Conservation (phyloP, 345 rosid species). For the Melastoma malabathricum region DNA sequence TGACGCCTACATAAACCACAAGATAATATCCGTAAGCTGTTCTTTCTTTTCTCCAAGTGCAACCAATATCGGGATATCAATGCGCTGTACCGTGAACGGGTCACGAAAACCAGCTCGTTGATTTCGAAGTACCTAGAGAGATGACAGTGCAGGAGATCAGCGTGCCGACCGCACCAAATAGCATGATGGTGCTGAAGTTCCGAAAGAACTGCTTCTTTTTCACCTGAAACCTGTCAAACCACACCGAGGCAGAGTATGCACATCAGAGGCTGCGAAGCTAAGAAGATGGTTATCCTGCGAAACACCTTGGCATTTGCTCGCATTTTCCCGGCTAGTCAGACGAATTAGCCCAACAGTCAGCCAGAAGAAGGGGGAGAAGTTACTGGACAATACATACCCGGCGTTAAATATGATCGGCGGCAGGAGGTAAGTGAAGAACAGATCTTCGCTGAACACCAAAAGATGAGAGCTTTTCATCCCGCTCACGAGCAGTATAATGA, state of each 20-base stretch:
- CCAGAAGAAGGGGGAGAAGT: too few species aligned
- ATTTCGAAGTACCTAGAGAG: constrained; percentile 43
- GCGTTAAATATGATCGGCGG: constrained; percentile 98
- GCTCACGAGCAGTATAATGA: constrained; percentile 58
- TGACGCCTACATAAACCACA: constrained; percentile 46
- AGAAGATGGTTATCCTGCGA: too few species aligned
- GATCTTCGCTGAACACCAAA: constrained; percentile 95
- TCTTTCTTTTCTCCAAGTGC: too few species aligned
- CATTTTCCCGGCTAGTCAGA: too few species aligned
- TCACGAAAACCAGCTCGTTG: too few species aligned
- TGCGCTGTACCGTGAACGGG: too few species aligned
- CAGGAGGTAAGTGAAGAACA: constrained; percentile 93
- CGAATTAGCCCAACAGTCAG: too few species aligned
- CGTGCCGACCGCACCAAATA: constrained; percentile 92
- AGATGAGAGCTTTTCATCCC: constrained; percentile 89
- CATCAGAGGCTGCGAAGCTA: too few species aligned
- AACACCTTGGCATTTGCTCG: too few species aligned
- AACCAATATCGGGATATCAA: too few species aligned
- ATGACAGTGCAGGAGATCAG: constrained; percentile 63
- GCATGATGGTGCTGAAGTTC: constrained; percentile 77
- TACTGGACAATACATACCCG: constrained; percentile 56
- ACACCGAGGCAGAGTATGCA: too few species aligned
- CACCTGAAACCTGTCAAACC: constrained; percentile 73
- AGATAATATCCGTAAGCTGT: background rate
- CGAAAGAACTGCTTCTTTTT: constrained; percentile 96